Evolutionary conservation across 164 flowering plant species (phyloP), one percentile per base, ranked within the genome.

Genomic region (Umbilicus rupestris): DNA sequence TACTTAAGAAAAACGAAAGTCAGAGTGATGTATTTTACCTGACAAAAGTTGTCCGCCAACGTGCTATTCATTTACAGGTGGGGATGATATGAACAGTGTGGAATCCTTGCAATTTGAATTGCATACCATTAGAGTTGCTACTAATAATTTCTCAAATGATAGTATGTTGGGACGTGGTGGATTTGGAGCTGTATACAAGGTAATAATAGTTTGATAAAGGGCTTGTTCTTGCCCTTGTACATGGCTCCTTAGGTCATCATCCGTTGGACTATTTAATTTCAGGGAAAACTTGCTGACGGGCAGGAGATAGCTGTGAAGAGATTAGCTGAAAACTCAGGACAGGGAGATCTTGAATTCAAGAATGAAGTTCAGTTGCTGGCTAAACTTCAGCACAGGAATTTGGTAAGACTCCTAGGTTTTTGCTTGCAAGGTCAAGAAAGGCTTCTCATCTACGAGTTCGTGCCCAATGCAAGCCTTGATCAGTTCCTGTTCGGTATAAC

Each of bases 311-410:
- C 46, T 20, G 60, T 63, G 35, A 68, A 60, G 63, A 24, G 65
- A 20, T 41, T 68, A 20, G 49, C 66, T 33, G 64, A 16, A 26
- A 11, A 6, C 26, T 68, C 70, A 1, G 70, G 39, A 59, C 70
- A 68, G 41, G 69, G 69, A 1, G 63, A 57, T 29, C 7, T 57
- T 17, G 70, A 68, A 30, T 68, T 68, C 22, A 68, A 58, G 70
- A 68, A 68, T 24, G 64, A 68, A n/a, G 52, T 58, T n/a, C 8
- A 26, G 20, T 57, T 45, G 37, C n/a, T 60, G 17, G 66, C 66
- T 33, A 69, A 69, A 42, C 71, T 60, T 45, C 69, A 66, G 15
- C 68, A 66, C 26, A 66, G 60, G 39, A 65, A 45, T 44, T 46
- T 65, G 16, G 68, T 65, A 7, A 66, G 44, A 19, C 69, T 66